Base-by-base conservation (phyloP, 495 filamentous ascomycete species). In the Terfezia boudieri region DNA sequence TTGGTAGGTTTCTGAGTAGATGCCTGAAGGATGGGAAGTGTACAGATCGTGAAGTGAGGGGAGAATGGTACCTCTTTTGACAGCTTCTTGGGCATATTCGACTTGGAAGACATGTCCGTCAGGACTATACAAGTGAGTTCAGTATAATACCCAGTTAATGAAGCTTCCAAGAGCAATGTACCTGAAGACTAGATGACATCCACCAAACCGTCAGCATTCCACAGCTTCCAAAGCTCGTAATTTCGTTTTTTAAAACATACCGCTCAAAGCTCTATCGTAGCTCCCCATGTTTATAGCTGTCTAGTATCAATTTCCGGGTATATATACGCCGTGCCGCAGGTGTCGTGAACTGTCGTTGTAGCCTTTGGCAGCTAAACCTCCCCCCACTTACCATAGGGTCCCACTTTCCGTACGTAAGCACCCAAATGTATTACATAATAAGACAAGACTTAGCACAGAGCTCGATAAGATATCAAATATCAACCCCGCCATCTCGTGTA, bases 91-190 rank as follows among this genome's bases (percentile, higher is more conserved):
- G 55, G 90, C 90, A 76, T 98, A 98, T 74, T 98, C 90, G 63
- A 98, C 90, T 69, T 98, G 90, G 75, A 98, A 96, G 61, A 98
- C 89, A 73, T 98, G 90, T 69, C 90, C 90, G 71, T 98, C 90
- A 60, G 90, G 90, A 74, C 89, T 95, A 60, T 63, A 65, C 51
- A 58, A 56, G 52, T 50, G 71, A 66, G 36, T 35, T 37, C 50
- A 43, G 36, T 37, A 50, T 50, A 26, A 46, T 53, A 49, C n/a
- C 49, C 23, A 38, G n/a, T 11, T 65, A 61, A 62, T 60, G 66
- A 58, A 69, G 49, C 67, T 62, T 36, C 58, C 48, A 37, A 52
- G 54, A 22, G 64, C 66, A 22, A 58, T 58, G 55, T 66, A 81
- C 81, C 79, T 82, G 70, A 82, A 83, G 54, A 84, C 81, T 84